Evolutionary conservation across 2,329 filamentous ascomycete species (phyloP).

Genomic region (Geosmithia flava): DNA sequence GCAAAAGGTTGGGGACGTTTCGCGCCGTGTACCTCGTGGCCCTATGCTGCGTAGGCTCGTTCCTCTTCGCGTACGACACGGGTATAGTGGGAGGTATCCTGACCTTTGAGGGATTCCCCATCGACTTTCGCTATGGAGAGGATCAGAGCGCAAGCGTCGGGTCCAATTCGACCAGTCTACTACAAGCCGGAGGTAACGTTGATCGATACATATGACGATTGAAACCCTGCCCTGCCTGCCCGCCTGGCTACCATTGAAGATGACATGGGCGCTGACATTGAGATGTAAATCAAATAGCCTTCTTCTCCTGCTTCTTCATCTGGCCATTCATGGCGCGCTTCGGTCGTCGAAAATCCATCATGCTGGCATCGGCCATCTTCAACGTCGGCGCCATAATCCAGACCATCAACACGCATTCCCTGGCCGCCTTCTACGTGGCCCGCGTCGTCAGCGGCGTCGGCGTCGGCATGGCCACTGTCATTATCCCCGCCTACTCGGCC

Average conservation of each 20-base stretch:
- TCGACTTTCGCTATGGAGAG: constrained; percentile 20
- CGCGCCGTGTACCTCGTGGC: constrained; percentile 22
- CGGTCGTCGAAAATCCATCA: constrained; percentile 25
- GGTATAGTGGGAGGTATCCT: constrained; percentile 28
- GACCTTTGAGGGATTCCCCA: constrained; percentile 22
- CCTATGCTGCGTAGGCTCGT: constrained; percentile 24
- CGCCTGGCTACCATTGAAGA: not conserved
- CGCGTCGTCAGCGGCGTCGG: constrained; percentile 22
- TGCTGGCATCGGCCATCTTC: constrained; percentile 27
- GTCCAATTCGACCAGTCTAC: constrained; percentile 25
- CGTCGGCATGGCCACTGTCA: constrained; percentile 24
- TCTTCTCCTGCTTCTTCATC: constrained; percentile 28
- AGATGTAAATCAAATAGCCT: constrained; percentile 14
- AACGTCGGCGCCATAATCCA: constrained; percentile 27
- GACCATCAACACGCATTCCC: constrained; percentile 21
- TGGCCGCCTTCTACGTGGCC: constrained; percentile 23
- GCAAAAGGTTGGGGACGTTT: constrained; percentile 16
- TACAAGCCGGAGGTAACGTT: constrained; percentile 26
- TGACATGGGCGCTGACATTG: not conserved
- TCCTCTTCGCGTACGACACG: constrained; percentile 28
- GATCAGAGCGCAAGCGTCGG: constrained; percentile 17
- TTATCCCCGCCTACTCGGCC: constrained; percentile 30
- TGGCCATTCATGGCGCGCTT: constrained; percentile 27
- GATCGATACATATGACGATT: not conserved
- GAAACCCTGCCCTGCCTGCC: not conserved